Evolutionary conservation across 768 basidiomycete genomes (phyloP).

Genomic region (Austroboletus eburneus): DNA sequence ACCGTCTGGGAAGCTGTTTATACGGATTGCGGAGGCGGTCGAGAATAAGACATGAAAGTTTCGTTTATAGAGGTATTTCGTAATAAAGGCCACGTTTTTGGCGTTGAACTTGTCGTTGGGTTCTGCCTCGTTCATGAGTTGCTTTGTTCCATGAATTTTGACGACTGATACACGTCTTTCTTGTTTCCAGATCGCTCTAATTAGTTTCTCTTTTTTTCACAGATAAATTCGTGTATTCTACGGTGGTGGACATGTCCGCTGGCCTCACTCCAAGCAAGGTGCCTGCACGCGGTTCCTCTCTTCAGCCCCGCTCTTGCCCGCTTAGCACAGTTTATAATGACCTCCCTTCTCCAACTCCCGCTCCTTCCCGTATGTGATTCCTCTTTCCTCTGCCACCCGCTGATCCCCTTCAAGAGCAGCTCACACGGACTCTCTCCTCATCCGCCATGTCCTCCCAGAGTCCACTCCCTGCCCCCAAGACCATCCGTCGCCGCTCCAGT

Average conservation of each 20-base stretch:
- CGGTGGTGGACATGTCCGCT: slow-evolving; percentile 20
- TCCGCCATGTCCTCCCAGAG: slow-evolving; percentile 29
- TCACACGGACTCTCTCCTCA: slow-evolving; percentile 24
- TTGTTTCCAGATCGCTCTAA: slow-evolving; percentile 6
- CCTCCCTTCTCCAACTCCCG: neutral
- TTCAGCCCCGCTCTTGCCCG: slow-evolving; percentile 9
- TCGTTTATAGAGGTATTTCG: slow-evolving; percentile 10
- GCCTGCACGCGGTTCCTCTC: slow-evolving; percentile 11
- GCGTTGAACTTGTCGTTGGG: slow-evolving; percentile 21
- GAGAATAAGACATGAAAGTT: neutral
- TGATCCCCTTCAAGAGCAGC: slow-evolving; percentile 21
- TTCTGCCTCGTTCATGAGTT: slow-evolving; percentile 23
- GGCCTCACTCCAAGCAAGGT: slow-evolving; percentile 13
- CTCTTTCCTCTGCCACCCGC: slow-evolving; percentile 29
- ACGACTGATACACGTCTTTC: slow-evolving; percentile 26
- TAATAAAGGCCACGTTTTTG: slow-evolving; percentile 29
- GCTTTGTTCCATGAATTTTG: slow-evolving; percentile 29
- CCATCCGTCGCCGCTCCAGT: slow-evolving; percentile 35
- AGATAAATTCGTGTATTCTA: slow-evolving; percentile 19
- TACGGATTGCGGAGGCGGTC: slow-evolving; percentile 39
- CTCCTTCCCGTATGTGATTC: slow-evolving; percentile 19
- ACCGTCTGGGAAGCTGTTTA: slow-evolving; percentile 65
- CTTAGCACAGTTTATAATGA: slow-evolving; percentile 21
- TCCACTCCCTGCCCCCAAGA: slow-evolving; percentile 11
- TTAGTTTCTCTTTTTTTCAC: slow-evolving; percentile 3